Evolutionary conservation across 495 filamentous ascomycete species (phyloP).

Genomic region (Aspergillus leporis): DNA sequence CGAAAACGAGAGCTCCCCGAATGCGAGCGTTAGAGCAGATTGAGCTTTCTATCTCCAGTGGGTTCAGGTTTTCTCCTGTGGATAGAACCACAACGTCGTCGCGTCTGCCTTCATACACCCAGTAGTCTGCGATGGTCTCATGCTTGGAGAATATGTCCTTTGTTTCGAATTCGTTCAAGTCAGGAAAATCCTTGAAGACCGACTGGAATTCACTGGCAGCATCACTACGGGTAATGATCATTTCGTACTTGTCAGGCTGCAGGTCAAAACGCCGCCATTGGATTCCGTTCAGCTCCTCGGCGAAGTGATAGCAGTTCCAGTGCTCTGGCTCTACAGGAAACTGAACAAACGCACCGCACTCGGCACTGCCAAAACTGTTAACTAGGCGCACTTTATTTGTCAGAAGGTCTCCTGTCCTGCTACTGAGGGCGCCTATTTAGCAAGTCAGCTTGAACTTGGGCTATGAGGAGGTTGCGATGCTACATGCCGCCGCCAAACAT

Average conservation of each 20-base stretch:
- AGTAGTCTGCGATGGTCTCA: slow-evolving; percentile 44
- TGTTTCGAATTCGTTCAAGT: slow-evolving; percentile 50
- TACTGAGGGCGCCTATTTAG: slow-evolving; percentile 3
- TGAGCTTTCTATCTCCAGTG: slow-evolving; percentile 49
- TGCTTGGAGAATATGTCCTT: slow-evolving; percentile 57
- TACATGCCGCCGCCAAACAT: slow-evolving; percentile 19
- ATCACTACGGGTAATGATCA: slow-evolving; percentile 14
- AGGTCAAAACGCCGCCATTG: slow-evolving; percentile 22
- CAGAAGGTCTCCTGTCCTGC: slow-evolving; percentile 20
- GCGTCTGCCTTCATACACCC: slow-evolving; percentile 50
- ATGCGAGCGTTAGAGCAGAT: slow-evolving; percentile 45
- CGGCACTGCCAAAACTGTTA: slow-evolving; percentile 30
- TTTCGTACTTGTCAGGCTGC: slow-evolving; percentile 13
- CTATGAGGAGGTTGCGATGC: neutral
- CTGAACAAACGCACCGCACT: slow-evolving; percentile 33
- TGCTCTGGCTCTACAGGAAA: slow-evolving; percentile 35
- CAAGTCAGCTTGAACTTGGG: neutral
- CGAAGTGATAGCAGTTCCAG: slow-evolving; percentile 48
- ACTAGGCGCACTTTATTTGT: slow-evolving; percentile 21
- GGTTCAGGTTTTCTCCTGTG: slow-evolving; percentile 63
- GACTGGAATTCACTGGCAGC: slow-evolving; percentile 3
- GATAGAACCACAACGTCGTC: slow-evolving; percentile 64
- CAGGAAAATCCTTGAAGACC: slow-evolving; percentile 51
- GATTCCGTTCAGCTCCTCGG: slow-evolving; percentile 41
- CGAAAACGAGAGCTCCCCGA: slow-evolving; percentile 51